A percentile compares a stretch with the other conserved stretches of the same genome.
phyloP scores from a whole-genome alignment of 345 rosid genomes.

The Brassica nigra region DNA sequence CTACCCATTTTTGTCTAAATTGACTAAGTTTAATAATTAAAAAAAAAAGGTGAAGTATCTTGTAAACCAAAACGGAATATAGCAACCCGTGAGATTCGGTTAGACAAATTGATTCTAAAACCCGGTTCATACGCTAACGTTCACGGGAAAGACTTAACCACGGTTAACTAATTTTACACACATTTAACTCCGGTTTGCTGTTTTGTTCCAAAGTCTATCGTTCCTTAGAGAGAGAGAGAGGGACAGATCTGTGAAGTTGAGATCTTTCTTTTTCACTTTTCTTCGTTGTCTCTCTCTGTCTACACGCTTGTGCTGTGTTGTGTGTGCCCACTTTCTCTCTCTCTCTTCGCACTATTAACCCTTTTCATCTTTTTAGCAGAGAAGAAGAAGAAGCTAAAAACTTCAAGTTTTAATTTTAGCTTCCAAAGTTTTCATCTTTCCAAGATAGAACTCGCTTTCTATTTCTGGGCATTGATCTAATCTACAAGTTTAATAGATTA shows the following conservation, averaged over 20 bases:
- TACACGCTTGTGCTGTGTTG: slow-evolving; percentile 37
- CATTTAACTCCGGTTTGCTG: slow-evolving; percentile 24
- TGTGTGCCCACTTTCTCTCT: slow-evolving; percentile 27
- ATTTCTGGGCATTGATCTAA: slow-evolving; percentile 38
- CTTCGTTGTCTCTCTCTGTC: slow-evolving; percentile 41
- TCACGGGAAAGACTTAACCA: not conserved
- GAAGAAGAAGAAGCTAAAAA: slow-evolving; percentile 20
- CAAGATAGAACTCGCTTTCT: slow-evolving; percentile 26
- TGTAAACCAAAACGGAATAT: not conserved
- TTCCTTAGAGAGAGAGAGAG: slow-evolving; percentile 21
- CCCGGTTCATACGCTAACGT: not conserved
- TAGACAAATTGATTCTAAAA: not conserved
- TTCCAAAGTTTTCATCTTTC: not conserved
- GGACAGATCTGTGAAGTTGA: slow-evolving; percentile 39
- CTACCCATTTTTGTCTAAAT: not conserved
- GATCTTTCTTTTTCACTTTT: slow-evolving; percentile 40
- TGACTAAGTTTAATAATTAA: not conserved
- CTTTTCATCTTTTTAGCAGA: slow-evolving; percentile 3
- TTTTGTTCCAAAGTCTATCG: not conserved
- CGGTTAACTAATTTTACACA: slow-evolving; percentile 16
- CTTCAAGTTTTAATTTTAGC: not conserved
- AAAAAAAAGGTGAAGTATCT: not conserved
- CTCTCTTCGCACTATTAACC: slow-evolving; percentile 5
- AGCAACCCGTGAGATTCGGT: slow-evolving; percentile 1
- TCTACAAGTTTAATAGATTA: not conserved